A percentile compares a stretch with the other conserved stretches of the same genome.
Conservation (phyloP, 148 eudicot species). For the Bassia scoparia region DNA sequence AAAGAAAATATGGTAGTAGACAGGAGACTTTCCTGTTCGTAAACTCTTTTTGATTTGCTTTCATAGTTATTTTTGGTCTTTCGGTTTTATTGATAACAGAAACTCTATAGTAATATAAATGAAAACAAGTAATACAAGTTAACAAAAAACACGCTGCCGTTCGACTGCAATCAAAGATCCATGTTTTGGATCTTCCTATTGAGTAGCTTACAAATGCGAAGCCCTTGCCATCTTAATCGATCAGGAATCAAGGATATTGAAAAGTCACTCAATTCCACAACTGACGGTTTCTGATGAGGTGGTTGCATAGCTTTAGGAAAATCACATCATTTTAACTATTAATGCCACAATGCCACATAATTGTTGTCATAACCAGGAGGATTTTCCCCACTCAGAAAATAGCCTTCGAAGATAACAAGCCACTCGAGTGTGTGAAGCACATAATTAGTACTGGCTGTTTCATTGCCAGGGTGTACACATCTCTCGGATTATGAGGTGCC, state of each 20-base stretch:
- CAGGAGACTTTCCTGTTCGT: neutral
- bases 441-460: neutral
- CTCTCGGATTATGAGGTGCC: too few relatives aligned
- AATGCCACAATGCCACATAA: neutral
- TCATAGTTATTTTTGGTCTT: neutral
- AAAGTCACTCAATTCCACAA: neutral
- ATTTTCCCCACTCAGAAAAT: neutral
- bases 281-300: neutral
- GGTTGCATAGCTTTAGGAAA: neutral
- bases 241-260: neutral
- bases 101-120: neutral
- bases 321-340: neutral
- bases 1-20: neutral
- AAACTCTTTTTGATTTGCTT: neutral
- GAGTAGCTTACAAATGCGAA: neutral
- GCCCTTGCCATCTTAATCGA: neutral
- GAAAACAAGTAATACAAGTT: neutral
- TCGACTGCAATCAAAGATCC: neutral
- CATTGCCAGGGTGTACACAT: neutral
- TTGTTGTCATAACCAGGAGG: neutral
- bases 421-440: neutral
- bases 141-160: neutral
- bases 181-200: neutral
- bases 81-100: neutral
- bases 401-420: neutral